These are phyloP conservation scores for Deinandra increscens DNA, from an alignment of 129 eudicot genomes.

Conservation along the genomic window DNA sequence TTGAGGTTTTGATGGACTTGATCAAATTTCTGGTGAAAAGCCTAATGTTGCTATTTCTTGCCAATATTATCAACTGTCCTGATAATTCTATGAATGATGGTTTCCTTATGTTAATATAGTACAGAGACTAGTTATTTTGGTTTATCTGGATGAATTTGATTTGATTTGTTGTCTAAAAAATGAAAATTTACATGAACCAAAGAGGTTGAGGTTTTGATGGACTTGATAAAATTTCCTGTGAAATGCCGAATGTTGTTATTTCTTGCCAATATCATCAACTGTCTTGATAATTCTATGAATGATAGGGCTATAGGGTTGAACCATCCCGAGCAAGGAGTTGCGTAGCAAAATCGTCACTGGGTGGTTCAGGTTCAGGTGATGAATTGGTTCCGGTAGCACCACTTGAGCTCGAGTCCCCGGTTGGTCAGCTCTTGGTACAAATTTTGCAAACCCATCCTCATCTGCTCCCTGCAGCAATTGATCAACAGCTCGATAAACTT, in stretches of 20 bases:
- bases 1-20: not conserved
- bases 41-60: not conserved
- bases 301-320: constrained; percentile 56
- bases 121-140: too few species aligned
- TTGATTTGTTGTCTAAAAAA: too few species aligned
- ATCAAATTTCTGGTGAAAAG: not conserved
- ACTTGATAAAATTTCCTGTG: too few species aligned
- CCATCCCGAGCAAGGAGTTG: constrained; percentile 47
- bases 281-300: not conserved
- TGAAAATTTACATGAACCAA: too few species aligned
- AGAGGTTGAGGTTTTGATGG: too few species aligned
- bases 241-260: too few species aligned
- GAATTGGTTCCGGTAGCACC: constrained; percentile 69
- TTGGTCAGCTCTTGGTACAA: constrained; percentile 82
- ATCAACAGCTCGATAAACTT: constrained; percentile 90
- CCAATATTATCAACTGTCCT: constrained; percentile 13
- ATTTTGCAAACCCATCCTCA: constrained; percentile 85
- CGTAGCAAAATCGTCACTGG: constrained; percentile 54
- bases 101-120: too few species aligned
- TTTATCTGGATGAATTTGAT: too few species aligned
- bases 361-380: constrained; percentile 40
- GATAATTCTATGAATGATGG: constrained; percentile 12
- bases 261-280: too few species aligned
- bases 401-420: constrained; percentile 73
- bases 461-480: constrained; percentile 81